Percentiles rank a stretch among this genome's conserved stretches.
Evolutionary conservation across 371 early-diverging fungal genomes (phyloP).

Genomic region (Mortierella sp.): DNA sequence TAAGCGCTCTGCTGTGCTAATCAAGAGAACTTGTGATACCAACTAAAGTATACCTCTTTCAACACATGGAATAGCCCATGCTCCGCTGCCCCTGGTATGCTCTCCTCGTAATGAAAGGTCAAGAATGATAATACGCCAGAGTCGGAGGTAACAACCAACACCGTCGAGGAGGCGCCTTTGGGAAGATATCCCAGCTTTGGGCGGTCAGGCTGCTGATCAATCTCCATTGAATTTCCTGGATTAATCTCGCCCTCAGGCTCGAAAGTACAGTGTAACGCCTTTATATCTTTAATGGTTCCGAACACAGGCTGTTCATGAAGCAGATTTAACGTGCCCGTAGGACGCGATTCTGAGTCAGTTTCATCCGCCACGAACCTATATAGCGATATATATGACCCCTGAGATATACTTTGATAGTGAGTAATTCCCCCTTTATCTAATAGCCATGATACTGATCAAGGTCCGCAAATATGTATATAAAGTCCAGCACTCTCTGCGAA

Average conservation of each 20-base stretch:
- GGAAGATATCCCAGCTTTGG: slow-evolving; percentile 38
- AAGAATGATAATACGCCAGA: slow-evolving; percentile 46
- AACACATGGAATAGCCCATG: slow-evolving; percentile 29
- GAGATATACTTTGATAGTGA: not conserved
- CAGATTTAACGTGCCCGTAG: slow-evolving; percentile 23
- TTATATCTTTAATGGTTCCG: slow-evolving; percentile 48
- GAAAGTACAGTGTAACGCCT: slow-evolving; percentile 25
- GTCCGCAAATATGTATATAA: too few species aligned
- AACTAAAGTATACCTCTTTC: slow-evolving; percentile 27
- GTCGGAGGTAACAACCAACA: slow-evolving; percentile 39
- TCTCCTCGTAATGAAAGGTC: slow-evolving; percentile 23
- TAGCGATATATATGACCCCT: slow-evolving; percentile 43
- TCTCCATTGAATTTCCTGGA: not conserved
- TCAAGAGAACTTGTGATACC: not conserved
- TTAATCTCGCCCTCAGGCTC: slow-evolving; percentile 16
- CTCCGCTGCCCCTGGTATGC: not conserved
- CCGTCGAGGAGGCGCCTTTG: slow-evolving; percentile 10
- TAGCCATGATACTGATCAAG: not conserved
- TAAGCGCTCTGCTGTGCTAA: too few species aligned
- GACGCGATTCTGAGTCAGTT: slow-evolving; percentile 11
- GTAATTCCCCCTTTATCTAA: not conserved
- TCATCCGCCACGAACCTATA: slow-evolving; percentile 22
- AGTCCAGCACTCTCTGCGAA: not conserved
- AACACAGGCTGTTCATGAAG: slow-evolving; percentile 49
- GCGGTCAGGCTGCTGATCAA: not conserved